Conservation (phyloP, 805 yeast genomes). For the Cyberlindnera samutprakarnensis region DNA sequence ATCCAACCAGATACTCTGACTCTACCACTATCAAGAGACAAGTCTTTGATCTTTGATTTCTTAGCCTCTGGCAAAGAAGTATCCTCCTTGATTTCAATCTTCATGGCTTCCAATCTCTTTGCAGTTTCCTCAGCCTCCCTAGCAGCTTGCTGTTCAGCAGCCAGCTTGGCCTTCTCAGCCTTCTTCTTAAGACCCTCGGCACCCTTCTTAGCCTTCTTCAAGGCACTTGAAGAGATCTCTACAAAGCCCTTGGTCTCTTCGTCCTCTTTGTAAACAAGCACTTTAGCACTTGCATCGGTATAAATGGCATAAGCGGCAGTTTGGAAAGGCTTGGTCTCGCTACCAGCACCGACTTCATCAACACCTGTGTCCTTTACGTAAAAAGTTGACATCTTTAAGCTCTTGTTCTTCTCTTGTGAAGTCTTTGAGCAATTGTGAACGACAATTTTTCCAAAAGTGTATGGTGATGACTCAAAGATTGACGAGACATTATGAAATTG, state of each 20-base stretch:
- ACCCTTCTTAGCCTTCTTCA: conserved; percentile 95
- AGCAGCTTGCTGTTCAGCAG: conserved; percentile 42
- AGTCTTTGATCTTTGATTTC: conserved; percentile 49
- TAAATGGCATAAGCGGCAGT: conserved; percentile 78
- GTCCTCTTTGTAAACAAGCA: conserved; percentile 51
- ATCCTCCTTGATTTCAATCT: conserved; percentile 71
- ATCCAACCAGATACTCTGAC: conserved; percentile 89
- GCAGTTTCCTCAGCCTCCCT: conserved; percentile 68
- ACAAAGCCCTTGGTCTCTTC: conserved; percentile 42
- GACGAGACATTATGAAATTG: no score
- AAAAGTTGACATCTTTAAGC: conserved; percentile 24
- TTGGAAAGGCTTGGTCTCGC: conserved; percentile 64
- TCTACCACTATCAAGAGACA: conserved; percentile 57
- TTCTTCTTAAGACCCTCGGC: conserved; percentile 84
- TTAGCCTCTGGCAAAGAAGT: conserved; percentile 60
- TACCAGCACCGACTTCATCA: conserved; percentile 59
- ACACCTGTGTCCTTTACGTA: conserved; percentile 76
- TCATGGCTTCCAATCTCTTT: conserved; percentile 70
- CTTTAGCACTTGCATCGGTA: conserved; percentile 33
- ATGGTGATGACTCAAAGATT: no score
- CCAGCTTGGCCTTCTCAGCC: conserved; percentile 42
- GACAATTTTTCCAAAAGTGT: background rate
- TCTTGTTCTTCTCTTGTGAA: background rate
- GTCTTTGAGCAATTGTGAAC: background rate
- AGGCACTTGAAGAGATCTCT: conserved; percentile 82